Conservation (phyloP, 2,329 filamentous ascomycete genomes). For the Emmonsiellopsis sp. region DNA sequence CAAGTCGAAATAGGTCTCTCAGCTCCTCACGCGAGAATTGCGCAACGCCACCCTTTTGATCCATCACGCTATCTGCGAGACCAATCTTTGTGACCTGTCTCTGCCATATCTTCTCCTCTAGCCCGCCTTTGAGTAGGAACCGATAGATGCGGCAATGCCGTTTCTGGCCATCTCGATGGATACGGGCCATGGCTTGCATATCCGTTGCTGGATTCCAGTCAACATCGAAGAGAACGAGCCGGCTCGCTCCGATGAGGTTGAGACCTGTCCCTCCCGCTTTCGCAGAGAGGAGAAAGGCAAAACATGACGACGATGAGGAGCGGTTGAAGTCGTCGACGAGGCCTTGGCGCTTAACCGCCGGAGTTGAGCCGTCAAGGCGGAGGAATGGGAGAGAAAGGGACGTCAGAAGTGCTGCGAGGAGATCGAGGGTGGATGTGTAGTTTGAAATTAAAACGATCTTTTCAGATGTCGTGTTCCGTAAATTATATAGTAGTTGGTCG, state of each 20-base stretch:
- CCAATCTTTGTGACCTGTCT: slow-evolving; percentile 63
- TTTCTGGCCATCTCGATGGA: slow-evolving; percentile 65
- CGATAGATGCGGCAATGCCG: slow-evolving; percentile 60
- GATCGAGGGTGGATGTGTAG: slow-evolving; percentile 62
- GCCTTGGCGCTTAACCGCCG: slow-evolving; percentile 54
- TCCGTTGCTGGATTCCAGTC: slow-evolving; percentile 72
- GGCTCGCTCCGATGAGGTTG: slow-evolving; percentile 62
- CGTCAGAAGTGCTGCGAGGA: slow-evolving; percentile 53
- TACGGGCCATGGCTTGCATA: slow-evolving; percentile 65
- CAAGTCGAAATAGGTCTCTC: slow-evolving; percentile 57
- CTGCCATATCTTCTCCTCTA: slow-evolving; percentile 70
- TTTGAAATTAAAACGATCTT: slow-evolving; percentile 71
- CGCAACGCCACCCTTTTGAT: slow-evolving; percentile 50
- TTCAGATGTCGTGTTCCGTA: slow-evolving; percentile 54
- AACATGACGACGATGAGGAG: slow-evolving; percentile 45
- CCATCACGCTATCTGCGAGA: slow-evolving; percentile 62
- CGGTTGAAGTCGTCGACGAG: slow-evolving; percentile 64
- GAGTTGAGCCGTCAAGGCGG: slow-evolving; percentile 61
- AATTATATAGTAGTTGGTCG: slow-evolving; percentile 54
- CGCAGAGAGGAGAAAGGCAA: slow-evolving; percentile 63
- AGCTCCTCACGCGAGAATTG: slow-evolving; percentile 60
- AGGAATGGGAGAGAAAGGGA: slow-evolving; percentile 54
- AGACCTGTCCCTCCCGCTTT: slow-evolving; percentile 63
- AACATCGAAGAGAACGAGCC: slow-evolving; percentile 62
- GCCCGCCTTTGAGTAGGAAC: slow-evolving; percentile 56